Percentiles rank a stretch among this genome's conserved stretches.
These are phyloP conservation scores for Oehlia diaphana DNA, from an alignment of 192 early-diverging fungal species.

Conservation along the genomic window DNA sequence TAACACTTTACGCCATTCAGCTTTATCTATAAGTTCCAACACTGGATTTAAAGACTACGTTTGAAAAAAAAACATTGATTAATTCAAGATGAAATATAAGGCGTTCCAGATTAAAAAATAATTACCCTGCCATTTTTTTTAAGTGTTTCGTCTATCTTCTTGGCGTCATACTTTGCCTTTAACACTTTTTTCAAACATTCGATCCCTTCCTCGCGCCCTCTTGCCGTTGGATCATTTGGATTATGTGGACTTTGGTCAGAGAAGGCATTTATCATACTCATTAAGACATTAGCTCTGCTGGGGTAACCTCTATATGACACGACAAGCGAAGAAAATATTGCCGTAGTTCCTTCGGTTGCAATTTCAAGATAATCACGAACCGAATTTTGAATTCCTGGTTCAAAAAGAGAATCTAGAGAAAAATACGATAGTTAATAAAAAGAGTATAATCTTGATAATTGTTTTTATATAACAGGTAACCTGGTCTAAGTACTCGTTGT, in stretches of 20 bases:
- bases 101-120: not conserved
- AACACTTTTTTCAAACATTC: conserved; percentile 15
- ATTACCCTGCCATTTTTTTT: not conserved
- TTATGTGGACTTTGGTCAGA: not conserved
- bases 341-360: not conserved
- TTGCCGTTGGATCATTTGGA: not conserved
- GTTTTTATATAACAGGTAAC: not conserved
- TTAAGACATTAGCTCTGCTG: not conserved
- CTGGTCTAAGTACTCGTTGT: not conserved
- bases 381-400: not conserved
- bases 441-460: no score
- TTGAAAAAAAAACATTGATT: not conserved
- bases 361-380: not conserved
- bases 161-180: conserved; percentile 6
- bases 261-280: not conserved
- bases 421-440: no score
- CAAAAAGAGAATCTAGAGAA: not conserved
- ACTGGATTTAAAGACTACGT: conserved; percentile 4
- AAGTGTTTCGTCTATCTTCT: not conserved
- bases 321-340: not conserved
- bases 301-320: not conserved
- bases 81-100: not conserved
- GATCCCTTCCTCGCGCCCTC: not conserved
- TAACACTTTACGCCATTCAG: conserved; percentile 63
- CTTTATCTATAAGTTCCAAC: conserved; percentile 51